These are phyloP conservation scores for Talaromyces sp. DNA, from an alignment of 2,329 filamentous ascomycete species.

Conservation along the genomic window DNA sequence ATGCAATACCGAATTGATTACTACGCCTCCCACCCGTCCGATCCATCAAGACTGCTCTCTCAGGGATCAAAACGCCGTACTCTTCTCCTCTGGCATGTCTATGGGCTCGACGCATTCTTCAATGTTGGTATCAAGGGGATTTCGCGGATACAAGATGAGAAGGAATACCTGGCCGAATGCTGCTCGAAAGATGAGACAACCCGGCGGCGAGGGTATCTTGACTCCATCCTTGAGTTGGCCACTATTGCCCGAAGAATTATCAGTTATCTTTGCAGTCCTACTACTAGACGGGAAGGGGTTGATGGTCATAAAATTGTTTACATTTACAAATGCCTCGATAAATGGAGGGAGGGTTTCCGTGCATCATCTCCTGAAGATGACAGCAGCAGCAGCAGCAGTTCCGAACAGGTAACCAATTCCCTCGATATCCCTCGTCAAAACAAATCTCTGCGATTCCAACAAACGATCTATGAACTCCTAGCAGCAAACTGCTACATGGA, in stretches of 20 bases:
- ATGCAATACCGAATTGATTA: conserved; percentile 8
- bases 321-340: neutral
- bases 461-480: neutral
- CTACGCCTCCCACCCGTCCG: neutral
- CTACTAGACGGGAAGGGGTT: neutral
- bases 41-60: conserved; percentile 13
- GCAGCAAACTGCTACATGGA: neutral
- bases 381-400: too few relatives aligned
- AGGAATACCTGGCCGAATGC: neutral
- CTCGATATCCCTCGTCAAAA: neutral
- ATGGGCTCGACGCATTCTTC: neutral
- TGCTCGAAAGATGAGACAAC: neutral
- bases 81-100: neutral
- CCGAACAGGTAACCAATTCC: too few relatives aligned
- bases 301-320: neutral
- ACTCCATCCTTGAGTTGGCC: neutral
- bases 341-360: neutral
- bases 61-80: neutral
- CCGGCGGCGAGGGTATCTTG: conserved; percentile 14
- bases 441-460: neutral
- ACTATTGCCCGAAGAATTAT: neutral
- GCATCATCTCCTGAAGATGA: neutral
- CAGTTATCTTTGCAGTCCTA: neutral
- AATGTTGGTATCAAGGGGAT: neutral
- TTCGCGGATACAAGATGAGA: neutral